These are phyloP conservation scores for Pugionium cornutum DNA, from an alignment of 345 rosid genomes.

Conservation along the genomic window DNA sequence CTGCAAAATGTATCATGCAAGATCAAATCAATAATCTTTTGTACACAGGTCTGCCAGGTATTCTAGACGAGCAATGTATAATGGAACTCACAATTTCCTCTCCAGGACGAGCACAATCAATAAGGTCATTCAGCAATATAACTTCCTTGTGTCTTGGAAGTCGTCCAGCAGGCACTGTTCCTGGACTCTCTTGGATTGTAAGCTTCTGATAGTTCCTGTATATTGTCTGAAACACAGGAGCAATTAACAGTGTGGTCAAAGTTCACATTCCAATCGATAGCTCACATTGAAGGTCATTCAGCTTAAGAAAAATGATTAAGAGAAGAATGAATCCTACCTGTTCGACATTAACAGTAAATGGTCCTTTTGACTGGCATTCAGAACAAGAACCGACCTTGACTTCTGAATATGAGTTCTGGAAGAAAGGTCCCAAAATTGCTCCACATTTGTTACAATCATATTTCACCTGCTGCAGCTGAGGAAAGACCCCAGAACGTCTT, in stretches of 20 bases:
- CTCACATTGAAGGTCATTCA: neutral
- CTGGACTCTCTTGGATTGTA: conserved; percentile 97
- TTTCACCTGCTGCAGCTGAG: conserved; percentile 96
- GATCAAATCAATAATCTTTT: conserved; percentile 8
- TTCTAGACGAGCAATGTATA: neutral
- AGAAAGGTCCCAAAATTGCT: conserved; percentile 85
- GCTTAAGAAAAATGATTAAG: conserved; percentile 9
- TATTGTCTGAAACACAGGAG: conserved; percentile 64
- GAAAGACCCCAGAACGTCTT: conserved; percentile 96
- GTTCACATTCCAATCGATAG: neutral
- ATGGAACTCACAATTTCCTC: conserved; percentile 74
- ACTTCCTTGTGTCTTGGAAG: conserved; percentile 99
- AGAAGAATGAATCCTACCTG: conserved; percentile 52
- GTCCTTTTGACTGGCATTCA: conserved; percentile 96
- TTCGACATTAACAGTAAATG: conserved; percentile 91
- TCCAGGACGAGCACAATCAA: conserved; percentile 97
- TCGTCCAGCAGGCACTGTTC: conserved; percentile 97
- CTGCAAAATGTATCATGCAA: conserved; percentile 44
- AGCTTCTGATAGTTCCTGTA: conserved; percentile 97
- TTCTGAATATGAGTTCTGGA: conserved; percentile 96
- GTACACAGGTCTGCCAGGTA: conserved; percentile 1
- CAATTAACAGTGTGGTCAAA: neutral
- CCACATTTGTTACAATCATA: conserved; percentile 98
- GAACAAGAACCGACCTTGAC: conserved; percentile 99
- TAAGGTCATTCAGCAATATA: conserved; percentile 86